Base-by-base conservation (phyloP, 495 filamentous ascomycete species). In the Parathielavia appendiculata region DNA sequence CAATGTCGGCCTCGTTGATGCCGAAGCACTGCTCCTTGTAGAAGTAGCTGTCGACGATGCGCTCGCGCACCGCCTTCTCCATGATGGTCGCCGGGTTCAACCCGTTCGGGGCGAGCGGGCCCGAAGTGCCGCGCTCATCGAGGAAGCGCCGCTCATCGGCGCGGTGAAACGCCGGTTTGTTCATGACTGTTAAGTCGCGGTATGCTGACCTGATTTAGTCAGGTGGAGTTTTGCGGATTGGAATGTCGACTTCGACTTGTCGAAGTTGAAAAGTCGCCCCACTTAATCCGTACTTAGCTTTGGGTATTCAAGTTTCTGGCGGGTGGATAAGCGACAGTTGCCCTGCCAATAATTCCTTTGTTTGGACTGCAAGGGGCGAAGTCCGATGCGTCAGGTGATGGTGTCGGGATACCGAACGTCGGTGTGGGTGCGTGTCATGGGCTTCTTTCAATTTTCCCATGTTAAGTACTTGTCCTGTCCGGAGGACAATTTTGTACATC, bases 1-100 rank as follows among this genome's bases (percentile, higher is more conserved):
- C 87, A 1, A 97, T 52, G 87, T 96, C 62, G 78, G 78, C 89
- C 54, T 91, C 90, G 74, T 97, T 97, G 59, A 98, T 76, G 22
- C 87, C 93, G 76, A 97, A 98, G 69, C 92, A 95, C 71, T 96
- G 92, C 71, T 97, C 95, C 73, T 97, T 96, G 88, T 90, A 98
- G 77, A 96, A 98, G 75, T 95, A 93, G 61, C 83, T 87, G 60
- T 95, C 89, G 56, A 89, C 84, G 71, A 98, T 97, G 66, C 93
- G 91, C 70, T 98, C 92, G 58, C 91, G 87, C 57, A 95, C 89
- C 14, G 90, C 85, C 69, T 92, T 93, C 66, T 97, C 91, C 77
- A 97, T 85, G 39, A 97, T 89, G 8, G 87, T 88, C 8, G 88
- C 86, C 0, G 91, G 91, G 74, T 96, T 96, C 62, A 92, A 83